Conservation (phyloP, 495 filamentous ascomycete genomes). For the Monascus purpureus region DNA sequence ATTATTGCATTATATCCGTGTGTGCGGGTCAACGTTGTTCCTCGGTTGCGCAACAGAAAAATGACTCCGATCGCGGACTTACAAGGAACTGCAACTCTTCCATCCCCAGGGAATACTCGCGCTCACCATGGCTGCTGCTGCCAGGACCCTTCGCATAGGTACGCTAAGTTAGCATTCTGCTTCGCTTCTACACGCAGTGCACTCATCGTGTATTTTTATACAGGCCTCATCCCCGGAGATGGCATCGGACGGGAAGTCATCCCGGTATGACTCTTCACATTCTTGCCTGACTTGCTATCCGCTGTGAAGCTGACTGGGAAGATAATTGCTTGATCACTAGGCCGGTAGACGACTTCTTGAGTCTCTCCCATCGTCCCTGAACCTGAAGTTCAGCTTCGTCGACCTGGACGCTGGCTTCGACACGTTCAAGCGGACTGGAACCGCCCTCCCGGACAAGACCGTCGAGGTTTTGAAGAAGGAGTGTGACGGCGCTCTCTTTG, state of each 20-base stretch:
- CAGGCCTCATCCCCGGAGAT: conserved; percentile 93
- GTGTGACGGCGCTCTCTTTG: conserved; percentile 93
- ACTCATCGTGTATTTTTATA: too few relatives aligned
- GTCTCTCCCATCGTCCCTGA: conserved; percentile 66
- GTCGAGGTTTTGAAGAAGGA: conserved; percentile 71
- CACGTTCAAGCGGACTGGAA: conserved; percentile 78
- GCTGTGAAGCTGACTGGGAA: conserved; percentile 10
- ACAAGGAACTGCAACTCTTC: not conserved
- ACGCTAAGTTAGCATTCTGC: too few relatives aligned
- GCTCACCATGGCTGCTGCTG: conserved; percentile 43
- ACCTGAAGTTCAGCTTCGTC: conserved; percentile 85
- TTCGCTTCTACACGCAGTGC: too few relatives aligned
- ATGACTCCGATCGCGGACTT: conserved; percentile 2
- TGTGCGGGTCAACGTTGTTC: conserved; percentile 8
- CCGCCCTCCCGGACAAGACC: conserved; percentile 78
- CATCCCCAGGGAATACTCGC: too few relatives aligned
- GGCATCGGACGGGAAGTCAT: conserved; percentile 98
- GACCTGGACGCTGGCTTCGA: conserved; percentile 87
- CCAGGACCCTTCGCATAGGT: conserved; percentile 45
- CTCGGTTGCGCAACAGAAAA: conserved; percentile 4
- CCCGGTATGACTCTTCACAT: conserved; percentile 36
- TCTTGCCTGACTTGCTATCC: too few relatives aligned
- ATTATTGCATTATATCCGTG: too few relatives aligned
- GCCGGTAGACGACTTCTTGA: conserved; percentile 84
- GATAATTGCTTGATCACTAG: conserved; percentile 13